Evolutionary conservation across 192 early-diverging fungal species (phyloP), one percentile per base, ranked within the genome.

Genomic region (Dimargaris cristalligena): DNA sequence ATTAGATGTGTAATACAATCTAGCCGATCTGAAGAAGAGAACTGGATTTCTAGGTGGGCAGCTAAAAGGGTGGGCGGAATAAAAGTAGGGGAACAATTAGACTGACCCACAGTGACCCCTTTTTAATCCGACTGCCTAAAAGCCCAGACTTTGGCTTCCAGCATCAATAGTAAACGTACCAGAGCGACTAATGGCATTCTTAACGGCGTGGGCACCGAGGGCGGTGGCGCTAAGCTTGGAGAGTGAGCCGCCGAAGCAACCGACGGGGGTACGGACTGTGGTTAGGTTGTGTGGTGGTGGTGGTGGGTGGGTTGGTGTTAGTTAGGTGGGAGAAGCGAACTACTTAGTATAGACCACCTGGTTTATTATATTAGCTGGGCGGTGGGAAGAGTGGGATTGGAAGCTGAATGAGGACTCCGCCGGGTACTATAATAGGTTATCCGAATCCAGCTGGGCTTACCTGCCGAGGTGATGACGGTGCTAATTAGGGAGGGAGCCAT

Each of bases 251-350:
- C 82, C 77, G 78, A 98, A 97, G 61, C 81, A 75, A 20, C 88
- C 94, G 50, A 95, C 88, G 34, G 94, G 91, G 11, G 94, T 97
- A 62, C 94, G 81, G 49, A 83, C 90, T 57, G 87, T 86, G 66
- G 69, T 75, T 45, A 71, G 22, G n/a, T 13, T 2, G 54, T 29
- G 20, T 29, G 16, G 32, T n/a, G 29, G 29, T 33, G 11, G 23
- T 1, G 0, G 16, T 52, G 3, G 2, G 29, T 13, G 16, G 23
- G 29, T 4, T 3, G 23, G 23, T 28, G 29, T 3, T 16, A 2
- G 29, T 0, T 16, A 52, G 51, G 22, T 18, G 22, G 16, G 14
- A 52, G 29, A 52, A 14, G 44, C 44, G 20, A 44, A 44, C 13
- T 44, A 44, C 13, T 11, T 14, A 44, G 16, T 22, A 1, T n/a